Conservation (phyloP, 2,329 filamentous ascomycete species). For the Nigrospora osmanthi region DNA sequence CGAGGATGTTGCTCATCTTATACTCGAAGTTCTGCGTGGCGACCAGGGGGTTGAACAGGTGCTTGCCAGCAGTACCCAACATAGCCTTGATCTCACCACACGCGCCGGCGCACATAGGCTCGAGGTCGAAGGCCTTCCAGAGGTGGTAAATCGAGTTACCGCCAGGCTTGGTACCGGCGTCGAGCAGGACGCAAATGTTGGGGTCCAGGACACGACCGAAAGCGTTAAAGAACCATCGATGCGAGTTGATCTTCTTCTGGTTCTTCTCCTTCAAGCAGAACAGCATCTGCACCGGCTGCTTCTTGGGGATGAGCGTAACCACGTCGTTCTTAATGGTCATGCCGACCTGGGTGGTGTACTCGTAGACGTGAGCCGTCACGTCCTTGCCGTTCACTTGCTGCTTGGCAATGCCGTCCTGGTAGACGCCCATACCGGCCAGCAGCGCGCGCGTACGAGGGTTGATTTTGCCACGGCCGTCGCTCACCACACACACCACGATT, state of each 20-base stretch:
- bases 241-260: slow-evolving; percentile 99
- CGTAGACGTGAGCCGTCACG: slow-evolving; percentile 96
- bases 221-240: slow-evolving; percentile 97
- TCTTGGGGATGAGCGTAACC: slow-evolving; percentile 75
- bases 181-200: slow-evolving; percentile 93
- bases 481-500: slow-evolving; percentile 95
- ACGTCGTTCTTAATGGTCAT: slow-evolving; percentile 85
- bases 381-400: slow-evolving; percentile 96
- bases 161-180: slow-evolving; percentile 92
- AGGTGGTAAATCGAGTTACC: slow-evolving; percentile 94
- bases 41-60: slow-evolving; percentile 86
- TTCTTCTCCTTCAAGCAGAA: slow-evolving; percentile 99
- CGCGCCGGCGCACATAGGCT: slow-evolving; percentile 94
- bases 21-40: slow-evolving; percentile 99
- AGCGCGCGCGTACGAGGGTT: slow-evolving; percentile 85
- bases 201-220: slow-evolving; percentile 89
- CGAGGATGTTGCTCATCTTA: slow-evolving; percentile 98
- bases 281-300: slow-evolving; percentile 88
- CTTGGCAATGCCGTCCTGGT: slow-evolving; percentile 97
- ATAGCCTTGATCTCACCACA: slow-evolving; percentile 98
- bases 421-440: slow-evolving; percentile 87
- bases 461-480: slow-evolving; percentile 86
- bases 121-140: slow-evolving; percentile 97
- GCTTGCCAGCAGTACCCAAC: slow-evolving; percentile 76
- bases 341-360: slow-evolving; percentile 82